phyloP scores from a whole-genome alignment of 73 alveolate genomes.

The Uronychia setigera region DNA sequence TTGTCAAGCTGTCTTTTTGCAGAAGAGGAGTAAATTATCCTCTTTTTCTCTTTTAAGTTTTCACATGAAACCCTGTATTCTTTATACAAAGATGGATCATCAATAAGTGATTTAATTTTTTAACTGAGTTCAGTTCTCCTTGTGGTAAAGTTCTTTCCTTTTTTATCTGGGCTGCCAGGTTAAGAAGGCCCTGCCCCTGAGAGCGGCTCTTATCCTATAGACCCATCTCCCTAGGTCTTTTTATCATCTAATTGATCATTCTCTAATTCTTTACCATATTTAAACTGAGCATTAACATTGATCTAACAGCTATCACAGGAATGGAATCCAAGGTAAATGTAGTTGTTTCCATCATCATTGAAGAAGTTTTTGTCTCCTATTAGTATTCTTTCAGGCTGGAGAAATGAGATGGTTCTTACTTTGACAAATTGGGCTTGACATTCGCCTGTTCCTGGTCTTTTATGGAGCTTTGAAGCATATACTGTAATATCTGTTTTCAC shows the following conservation, averaged over 20 bases:
- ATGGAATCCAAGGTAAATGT: neutral
- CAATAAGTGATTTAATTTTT: neutral
- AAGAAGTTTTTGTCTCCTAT: neutral
- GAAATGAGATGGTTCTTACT: neutral
- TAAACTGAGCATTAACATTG: neutral
- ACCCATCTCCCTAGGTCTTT: neutral
- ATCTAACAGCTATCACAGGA: neutral
- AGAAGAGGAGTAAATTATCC: neutral
- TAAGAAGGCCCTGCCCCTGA: no score
- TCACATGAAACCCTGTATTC: neutral
- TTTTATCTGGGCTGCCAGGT: slow-evolving; percentile 1
- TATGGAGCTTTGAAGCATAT: neutral
- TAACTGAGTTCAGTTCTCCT: neutral
- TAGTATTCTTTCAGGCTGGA: neutral
- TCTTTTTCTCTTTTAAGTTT: neutral
- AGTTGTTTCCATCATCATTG: neutral
- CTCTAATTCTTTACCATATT: neutral
- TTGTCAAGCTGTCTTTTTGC: neutral
- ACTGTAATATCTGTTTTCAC: neutral
- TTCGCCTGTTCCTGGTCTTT: neutral
- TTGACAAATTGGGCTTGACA: neutral
- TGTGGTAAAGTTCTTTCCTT: neutral
- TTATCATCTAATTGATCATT: neutral
- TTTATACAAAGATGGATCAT: neutral
- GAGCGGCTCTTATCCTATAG: no score